Evolutionary conservation across 2,329 filamentous ascomycete genomes (phyloP).

Genomic region (Byssoonygena ceratinophila): DNA sequence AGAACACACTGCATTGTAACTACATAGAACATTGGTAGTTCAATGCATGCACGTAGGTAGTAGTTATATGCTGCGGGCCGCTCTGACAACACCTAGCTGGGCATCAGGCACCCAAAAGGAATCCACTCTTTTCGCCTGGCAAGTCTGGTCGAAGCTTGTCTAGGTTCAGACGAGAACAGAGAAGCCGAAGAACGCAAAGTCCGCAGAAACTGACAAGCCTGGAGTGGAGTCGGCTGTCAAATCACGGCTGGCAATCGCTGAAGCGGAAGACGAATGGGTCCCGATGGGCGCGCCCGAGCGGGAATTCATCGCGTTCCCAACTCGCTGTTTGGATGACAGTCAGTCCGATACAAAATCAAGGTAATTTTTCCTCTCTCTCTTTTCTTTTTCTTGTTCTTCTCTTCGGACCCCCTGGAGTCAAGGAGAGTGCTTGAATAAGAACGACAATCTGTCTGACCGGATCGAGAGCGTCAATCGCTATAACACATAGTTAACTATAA

Average conservation of each 20-base stretch:
- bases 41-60: too few relatives aligned
- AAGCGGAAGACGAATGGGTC: conserved; percentile 1
- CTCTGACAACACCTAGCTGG: not conserved
- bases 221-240: not conserved
- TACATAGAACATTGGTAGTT: too few relatives aligned
- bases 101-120: not conserved
- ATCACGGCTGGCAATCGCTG: conserved; percentile 1
- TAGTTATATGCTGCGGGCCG: not conserved
- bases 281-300: not conserved
- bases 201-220: too few relatives aligned
- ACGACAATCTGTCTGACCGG: too few relatives aligned
- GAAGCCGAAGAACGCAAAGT: too few relatives aligned
- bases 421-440: too few relatives aligned
- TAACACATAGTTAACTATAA: too few relatives aligned
- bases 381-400: not conserved
- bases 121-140: not conserved
- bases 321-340: not conserved
- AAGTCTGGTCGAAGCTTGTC: not conserved
- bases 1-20: too few relatives aligned
- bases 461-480: too few relatives aligned
- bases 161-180: too few relatives aligned
- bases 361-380: not conserved
- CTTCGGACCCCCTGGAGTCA: not conserved
- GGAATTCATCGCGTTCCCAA: conserved; percentile 6
- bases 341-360: not conserved